Evolutionary conservation across 306 rosid genomes (phyloP).

Genomic region (Clitoria ternatea): DNA sequence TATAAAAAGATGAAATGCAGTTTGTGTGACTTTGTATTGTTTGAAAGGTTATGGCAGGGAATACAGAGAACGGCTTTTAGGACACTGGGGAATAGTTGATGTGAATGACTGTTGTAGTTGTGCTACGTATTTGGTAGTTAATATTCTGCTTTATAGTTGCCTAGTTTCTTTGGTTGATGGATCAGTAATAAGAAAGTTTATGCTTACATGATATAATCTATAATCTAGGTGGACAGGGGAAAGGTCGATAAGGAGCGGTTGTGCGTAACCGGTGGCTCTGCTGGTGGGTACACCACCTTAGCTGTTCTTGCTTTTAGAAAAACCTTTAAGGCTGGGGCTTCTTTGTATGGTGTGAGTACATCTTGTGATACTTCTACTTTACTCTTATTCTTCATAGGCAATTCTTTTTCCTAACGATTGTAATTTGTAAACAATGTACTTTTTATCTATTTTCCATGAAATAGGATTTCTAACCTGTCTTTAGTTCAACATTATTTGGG

Average conservation of each 20-base stretch:
- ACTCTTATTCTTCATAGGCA: not conserved
- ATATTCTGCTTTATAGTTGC: not conserved
- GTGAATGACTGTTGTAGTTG: constrained; percentile 95
- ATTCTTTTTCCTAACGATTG: not conserved
- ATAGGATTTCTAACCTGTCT: not conserved
- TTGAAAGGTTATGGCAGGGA: constrained; percentile 86
- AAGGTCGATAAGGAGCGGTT: constrained; percentile 74
- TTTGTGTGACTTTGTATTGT: not conserved
- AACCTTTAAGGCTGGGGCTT: constrained; percentile 85
- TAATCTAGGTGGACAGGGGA: constrained; percentile 67
- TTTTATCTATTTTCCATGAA: not conserved
- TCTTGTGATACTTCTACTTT: not conserved
- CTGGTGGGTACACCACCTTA: constrained; percentile 97
- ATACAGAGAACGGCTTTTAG: constrained; percentile 82
- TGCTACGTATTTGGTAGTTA: constrained; percentile 81
- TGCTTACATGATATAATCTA: not conserved
- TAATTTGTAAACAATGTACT: not conserved
- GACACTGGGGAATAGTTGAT: constrained; percentile 95
- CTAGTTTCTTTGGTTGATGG: constrained; percentile 6
- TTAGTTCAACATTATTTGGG: not conserved
- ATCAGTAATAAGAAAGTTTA: not conserved
- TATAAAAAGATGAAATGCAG: not conserved
- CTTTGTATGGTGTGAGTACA: constrained; percentile 84
- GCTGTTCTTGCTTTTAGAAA: constrained; percentile 84
- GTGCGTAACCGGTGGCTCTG: constrained; percentile 91